Base-by-base conservation (phyloP, 2,329 filamentous ascomycete species). In the Talaromyces piceae region DNA sequence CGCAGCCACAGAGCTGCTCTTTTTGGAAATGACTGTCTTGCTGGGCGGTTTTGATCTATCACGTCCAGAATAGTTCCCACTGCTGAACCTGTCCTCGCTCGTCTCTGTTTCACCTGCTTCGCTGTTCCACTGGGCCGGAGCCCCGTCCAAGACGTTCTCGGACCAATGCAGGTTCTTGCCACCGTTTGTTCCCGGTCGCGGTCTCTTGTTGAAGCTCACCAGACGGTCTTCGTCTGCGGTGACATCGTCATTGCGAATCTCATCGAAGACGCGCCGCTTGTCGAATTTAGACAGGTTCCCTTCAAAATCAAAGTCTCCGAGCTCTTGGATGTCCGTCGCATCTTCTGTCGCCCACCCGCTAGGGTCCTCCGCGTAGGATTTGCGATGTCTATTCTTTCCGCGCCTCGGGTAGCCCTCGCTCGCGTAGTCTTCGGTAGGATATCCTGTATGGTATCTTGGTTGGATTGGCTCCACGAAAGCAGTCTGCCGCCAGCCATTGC, bases 301-400 rank as follows among this genome's bases (percentile, higher is more conserved):
- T 60, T 88, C 84, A 62, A 97, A 97, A 67, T 97, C 91, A 61
- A 97, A 97, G 55, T 97, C 93, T 9, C 87, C 88, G 76, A 93
- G 81, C 64, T 94, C 91, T 69, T 91, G 88, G 20, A 93, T 88
- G 64, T 97, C 93, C 0, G 89, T 96, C 20, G 91, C 91, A 63
- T 97, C 91, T 64, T 96, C 93, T 0, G 91, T 96, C 3, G 88
- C 90, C 91, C 91, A 97, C 3, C 89, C 91, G 65, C 89, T 94
- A 41, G 88, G 70, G 49, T 78, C 74, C 51, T 81, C 77, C 7
- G 60, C 80, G 54, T 75, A 72, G 28, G 62, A 56, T 58, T 71
- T 69, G 57, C 69, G 63, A 68, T 68, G 61, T 55, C 67, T 65
- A 55, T 71, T 73, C 52, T 72, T 73, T 57, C 76, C 74, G 25